Evolutionary conservation across 352 stramenopile species (phyloP).

Genomic region (Thraustochytrium striatum): DNA sequence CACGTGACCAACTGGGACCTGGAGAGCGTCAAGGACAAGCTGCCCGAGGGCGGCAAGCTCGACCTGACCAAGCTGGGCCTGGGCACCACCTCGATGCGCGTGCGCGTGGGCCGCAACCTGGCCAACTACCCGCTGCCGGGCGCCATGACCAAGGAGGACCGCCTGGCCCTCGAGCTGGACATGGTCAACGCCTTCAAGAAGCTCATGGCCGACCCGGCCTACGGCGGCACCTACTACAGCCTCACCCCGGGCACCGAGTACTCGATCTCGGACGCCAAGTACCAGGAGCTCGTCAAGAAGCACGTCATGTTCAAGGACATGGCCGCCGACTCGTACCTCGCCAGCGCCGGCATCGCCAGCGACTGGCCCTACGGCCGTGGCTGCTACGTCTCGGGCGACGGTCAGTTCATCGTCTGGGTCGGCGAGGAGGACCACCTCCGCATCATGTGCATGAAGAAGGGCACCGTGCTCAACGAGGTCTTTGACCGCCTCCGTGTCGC

Average conservation of each 20-base stretch:
- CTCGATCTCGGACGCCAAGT: conserved; percentile 68
- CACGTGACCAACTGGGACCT: conserved; percentile 60
- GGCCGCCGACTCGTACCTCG: conserved; percentile 65
- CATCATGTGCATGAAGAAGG: conserved; percentile 75
- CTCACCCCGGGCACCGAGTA: conserved; percentile 59
- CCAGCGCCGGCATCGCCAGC: conserved; percentile 63
- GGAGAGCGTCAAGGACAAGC: conserved; percentile 52
- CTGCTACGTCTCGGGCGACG: conserved; percentile 72
- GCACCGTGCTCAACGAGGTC: conserved; percentile 66
- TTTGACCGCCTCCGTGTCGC: conserved; percentile 74
- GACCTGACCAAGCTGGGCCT: conserved; percentile 61
- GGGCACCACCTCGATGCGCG: conserved; percentile 64
- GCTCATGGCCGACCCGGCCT: conserved; percentile 65
- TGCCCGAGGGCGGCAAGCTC: conserved; percentile 51
- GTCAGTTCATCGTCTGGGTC: conserved; percentile 75
- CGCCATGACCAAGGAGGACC: conserved; percentile 70
- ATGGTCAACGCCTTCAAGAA: conserved; percentile 69
- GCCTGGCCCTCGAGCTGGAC: conserved; percentile 74
- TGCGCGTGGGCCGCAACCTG: conserved; percentile 75
- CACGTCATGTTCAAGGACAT: conserved; percentile 80
- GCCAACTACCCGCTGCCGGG: conserved; percentile 69
- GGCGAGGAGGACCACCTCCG: conserved; percentile 74
- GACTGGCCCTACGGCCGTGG: conserved; percentile 69
- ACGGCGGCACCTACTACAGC: conserved; percentile 71
- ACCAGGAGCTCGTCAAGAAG: conserved; percentile 68